phyloP scores from a whole-genome alignment of 73 alveolate species.

The Paramecium octaurelia region DNA sequence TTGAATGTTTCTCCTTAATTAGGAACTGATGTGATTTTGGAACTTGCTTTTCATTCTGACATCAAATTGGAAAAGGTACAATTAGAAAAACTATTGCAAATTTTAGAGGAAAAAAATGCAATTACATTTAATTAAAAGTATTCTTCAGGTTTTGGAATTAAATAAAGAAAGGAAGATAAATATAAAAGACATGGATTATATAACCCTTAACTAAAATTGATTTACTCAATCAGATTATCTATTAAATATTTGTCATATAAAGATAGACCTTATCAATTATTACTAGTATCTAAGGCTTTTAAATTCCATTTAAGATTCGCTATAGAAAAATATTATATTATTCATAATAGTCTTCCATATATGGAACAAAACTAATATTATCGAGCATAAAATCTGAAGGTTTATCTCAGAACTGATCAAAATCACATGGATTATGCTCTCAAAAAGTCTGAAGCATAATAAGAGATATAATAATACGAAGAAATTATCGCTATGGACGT shows the following conservation, averaged over 20 bases:
- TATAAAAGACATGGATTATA: background rate
- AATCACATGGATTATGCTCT: background rate
- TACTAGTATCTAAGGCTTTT: background rate
- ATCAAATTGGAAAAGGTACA: background rate
- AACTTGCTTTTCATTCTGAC: constrained; percentile 24
- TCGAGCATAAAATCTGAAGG: constrained; percentile 30
- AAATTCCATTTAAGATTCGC: background rate
- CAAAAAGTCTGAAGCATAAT: constrained; percentile 19
- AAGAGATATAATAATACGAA: constrained; percentile 21
- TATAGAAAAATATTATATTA: background rate
- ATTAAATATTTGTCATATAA: constrained; percentile 21
- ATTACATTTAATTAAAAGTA: constrained; percentile 1
- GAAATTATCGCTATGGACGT: background rate
- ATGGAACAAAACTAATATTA: background rate
- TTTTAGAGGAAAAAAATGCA: constrained; percentile 41
- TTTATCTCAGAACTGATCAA: background rate
- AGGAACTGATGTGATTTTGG: constrained; percentile 37
- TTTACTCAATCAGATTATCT: background rate
- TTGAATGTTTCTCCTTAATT: constrained; percentile 31
- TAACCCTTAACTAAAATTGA: background rate
- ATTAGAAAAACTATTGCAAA: constrained; percentile 35
- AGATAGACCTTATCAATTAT: constrained; percentile 5
- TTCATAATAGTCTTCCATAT: background rate
- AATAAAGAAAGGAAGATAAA: constrained; percentile 31
- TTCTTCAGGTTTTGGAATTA: background rate